phyloP scores from a whole-genome alignment of 2,329 filamentous ascomycete species.

The Penicillium sp. region DNA sequence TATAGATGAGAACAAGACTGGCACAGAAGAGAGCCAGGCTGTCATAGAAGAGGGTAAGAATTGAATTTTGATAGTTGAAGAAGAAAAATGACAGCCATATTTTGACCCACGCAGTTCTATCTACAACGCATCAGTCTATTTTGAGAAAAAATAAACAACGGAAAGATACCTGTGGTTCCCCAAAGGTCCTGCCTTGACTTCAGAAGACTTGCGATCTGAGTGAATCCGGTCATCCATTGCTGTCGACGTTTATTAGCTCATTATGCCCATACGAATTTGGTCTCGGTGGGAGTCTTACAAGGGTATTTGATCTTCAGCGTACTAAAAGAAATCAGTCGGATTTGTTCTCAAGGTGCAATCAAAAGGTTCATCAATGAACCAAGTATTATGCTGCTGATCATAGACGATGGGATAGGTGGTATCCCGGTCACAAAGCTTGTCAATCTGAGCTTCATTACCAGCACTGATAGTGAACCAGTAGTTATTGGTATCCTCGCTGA shows the following conservation, averaged over 20 bases:
- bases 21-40: background rate
- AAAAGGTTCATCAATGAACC: slow-evolving; percentile 26
- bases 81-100: background rate
- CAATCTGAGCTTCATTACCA: slow-evolving; percentile 15
- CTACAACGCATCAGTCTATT: background rate
- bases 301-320: too few relatives aligned
- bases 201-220: background rate
- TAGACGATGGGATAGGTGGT: slow-evolving; percentile 21
- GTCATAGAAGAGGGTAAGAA: background rate
- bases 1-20: background rate
- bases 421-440: slow-evolving; percentile 17
- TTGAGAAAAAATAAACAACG: background rate
- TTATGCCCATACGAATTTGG: background rate
- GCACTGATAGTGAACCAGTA: slow-evolving; percentile 27
- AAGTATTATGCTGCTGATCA: slow-evolving; percentile 21
- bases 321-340: slow-evolving; percentile 4
- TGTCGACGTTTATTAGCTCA: background rate
- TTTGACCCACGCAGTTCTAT: background rate
- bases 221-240: background rate
- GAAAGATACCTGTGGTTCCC: too few relatives aligned
- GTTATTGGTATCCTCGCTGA: slow-evolving; percentile 20
- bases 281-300: background rate
- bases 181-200: background rate
- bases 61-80: background rate
- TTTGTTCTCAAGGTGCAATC: slow-evolving; percentile 20